Percentiles rank a stretch among this genome's conserved stretches.
Evolutionary conservation across 306 rosid species (phyloP).

Genomic region (Pterocarpus macrocarpus): DNA sequence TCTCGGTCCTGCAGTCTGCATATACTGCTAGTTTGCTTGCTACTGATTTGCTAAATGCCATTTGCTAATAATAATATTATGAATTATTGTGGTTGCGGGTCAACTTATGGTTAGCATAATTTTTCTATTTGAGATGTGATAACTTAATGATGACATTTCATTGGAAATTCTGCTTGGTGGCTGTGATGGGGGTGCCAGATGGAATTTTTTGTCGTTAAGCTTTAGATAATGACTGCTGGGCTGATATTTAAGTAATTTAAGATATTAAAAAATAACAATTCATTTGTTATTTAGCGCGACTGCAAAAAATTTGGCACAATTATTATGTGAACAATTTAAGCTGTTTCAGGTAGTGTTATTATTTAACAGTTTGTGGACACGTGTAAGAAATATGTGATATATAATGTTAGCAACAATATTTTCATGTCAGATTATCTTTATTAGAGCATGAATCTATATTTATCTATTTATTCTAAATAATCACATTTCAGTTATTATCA

Average conservation of each 20-base stretch:
- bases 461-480: too few relatives aligned
- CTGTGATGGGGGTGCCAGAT: neutral
- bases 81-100: neutral
- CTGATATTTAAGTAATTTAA: neutral
- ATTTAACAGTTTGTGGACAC: neutral
- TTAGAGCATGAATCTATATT: too few relatives aligned
- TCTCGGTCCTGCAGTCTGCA: neutral
- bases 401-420: neutral
- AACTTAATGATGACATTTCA: neutral
- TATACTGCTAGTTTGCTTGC: neutral
- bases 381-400: neutral
- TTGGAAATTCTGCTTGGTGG: neutral
- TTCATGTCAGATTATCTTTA: too few relatives aligned
- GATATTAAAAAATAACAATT: neutral
- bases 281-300: neutral
- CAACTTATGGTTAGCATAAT: neutral
- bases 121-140: slow-evolving; percentile 7
- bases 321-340: too few relatives aligned
- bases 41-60: neutral
- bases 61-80: neutral
- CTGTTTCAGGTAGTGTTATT: neutral
- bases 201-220: neutral
- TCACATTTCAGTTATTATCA: too few relatives aligned
- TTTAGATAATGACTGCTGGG: neutral
- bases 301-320: neutral